These are phyloP conservation scores for Senna tora DNA, from an alignment of 306 rosid genomes.

Conservation along the genomic window DNA sequence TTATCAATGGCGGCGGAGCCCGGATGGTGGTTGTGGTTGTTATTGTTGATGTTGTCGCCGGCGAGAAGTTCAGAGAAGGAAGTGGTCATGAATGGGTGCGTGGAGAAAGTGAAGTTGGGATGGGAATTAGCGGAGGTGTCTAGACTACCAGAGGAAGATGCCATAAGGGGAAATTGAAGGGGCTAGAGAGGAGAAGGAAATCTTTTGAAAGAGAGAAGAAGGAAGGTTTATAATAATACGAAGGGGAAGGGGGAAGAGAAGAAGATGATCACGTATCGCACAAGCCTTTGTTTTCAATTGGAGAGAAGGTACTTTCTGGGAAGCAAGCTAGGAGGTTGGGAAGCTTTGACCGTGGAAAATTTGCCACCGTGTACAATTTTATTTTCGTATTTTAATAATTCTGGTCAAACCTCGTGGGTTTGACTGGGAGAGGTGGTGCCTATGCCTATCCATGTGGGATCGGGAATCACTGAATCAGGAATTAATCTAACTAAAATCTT, in stretches of 20 bases:
- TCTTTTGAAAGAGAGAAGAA: neutral
- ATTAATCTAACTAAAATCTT: no score
- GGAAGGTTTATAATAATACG: neutral
- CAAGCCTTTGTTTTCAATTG: constrained; percentile 20
- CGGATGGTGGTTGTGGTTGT: no score
- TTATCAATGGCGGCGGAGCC: constrained; percentile 21
- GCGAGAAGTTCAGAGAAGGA: constrained; percentile 78
- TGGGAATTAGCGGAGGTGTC: constrained; percentile 61
- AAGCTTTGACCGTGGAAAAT: constrained; percentile 53
- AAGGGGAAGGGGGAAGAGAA: constrained; percentile 11
- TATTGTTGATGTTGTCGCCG: constrained; percentile 21
- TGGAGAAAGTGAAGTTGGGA: constrained; percentile 48
- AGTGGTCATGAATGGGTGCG: constrained; percentile 67
- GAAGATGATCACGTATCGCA: constrained; percentile 55
- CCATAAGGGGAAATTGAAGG: constrained; percentile 19
- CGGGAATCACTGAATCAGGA: no score
- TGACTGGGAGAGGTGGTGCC: constrained; percentile 74
- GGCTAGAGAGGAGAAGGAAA: neutral
- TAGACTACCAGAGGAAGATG: constrained; percentile 63
- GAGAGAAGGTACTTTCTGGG: constrained; percentile 51
- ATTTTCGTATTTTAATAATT: neutral
- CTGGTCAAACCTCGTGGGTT: constrained; percentile 74
- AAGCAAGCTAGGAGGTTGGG: constrained; percentile 29
- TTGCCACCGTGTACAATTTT: neutral
- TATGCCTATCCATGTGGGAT: constrained; percentile 2